Base-by-base conservation (phyloP, 352 stramenopile genomes). In the Hyaloperonospora brassicae region DNA sequence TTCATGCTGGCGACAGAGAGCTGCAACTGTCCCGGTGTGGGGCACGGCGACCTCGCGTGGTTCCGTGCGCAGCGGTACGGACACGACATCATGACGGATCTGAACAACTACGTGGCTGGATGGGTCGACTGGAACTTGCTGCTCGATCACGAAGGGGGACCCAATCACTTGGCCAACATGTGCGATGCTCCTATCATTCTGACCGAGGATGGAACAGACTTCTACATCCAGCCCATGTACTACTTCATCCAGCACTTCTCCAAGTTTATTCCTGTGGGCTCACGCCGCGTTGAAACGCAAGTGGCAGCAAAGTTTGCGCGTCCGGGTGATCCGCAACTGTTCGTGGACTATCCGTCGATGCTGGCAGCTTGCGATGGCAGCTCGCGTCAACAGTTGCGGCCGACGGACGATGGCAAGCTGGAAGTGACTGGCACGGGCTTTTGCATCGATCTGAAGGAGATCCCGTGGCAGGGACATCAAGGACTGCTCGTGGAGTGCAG, bases 81-180 rank as follows among this genome's bases (percentile, higher is more conserved):
- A 2, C 87, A 95, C 65, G 87, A 97, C 48, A 96, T 97, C 36
- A 68, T 97, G 47, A 80, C 80, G 11, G 84, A 97, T 57, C 72
- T 94, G 27, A 96, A 94, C 69, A 89, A 94, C 61, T 85, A 74
- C 58, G 82, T 87, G 14, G 67, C 77, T 40, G 86, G 86, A 2
- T 97, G 89, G 89, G 82, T 95, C 40, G 87, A 97, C 72, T 97
- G 90, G 89, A 97, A 97, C 67, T 55, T 97, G 39, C 43, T 96
- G 6, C 72, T 97, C 0, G 85, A 95, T 50, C 73, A 87, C 64
- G 79, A 44, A 9, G 90, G 90, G 27, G 90, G 90, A 5, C 89
- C 90, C 4, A 97, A 97, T 68, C 85, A 96, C 64, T 60, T 81
- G 56, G 67, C 60, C 24, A 95, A 95, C 62, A 66, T 72, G 9